Evolutionary conservation across 1,284 basidiomycete species (phyloP), one percentile per base, ranked within the genome.

Genomic region (Veloboletus limbatus): DNA sequence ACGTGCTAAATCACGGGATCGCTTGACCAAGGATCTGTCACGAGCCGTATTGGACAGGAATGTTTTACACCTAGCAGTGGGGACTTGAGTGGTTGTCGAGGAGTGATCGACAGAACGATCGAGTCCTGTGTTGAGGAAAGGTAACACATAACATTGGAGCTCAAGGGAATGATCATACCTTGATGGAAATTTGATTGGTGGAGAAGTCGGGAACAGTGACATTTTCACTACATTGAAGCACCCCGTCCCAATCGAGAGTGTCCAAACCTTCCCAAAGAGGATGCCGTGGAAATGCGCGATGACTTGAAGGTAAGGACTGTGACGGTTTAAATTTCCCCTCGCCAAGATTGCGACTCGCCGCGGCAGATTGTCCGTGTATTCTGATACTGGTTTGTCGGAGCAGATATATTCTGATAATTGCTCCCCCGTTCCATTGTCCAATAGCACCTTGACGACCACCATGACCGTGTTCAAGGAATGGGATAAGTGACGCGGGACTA

Each of bases 221-320:
- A n/a, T 59, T 49, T 28, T 58, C 48, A 20, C 25, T 24, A 20
- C 56, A 68, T 36, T 26, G 42, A 25, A 63, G 17, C 10, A 52
- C 44, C 18, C 64, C 66, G n/a, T 62, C 54, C 60, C 66, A 67
- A 30, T 67, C 62, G 16, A 68, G 60, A 27, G 51, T 43, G 22
- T 60, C 52, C 28, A 58, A 36, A 22, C 48, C 48, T 8, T 59
- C 49, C 8, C 36, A 36, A 8, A 57, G 49, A 20, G 53, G 48
- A 38, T 45, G 43, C 3, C 33, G 45, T 8, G 43, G 26, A 17
- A 41, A 47, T 11, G 47, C 27, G 8, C 20, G 37, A 38, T 39
- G 42, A 14, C 18, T 45, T 10, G 47, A 33, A 22, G 43, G 18
- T n/a, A 45, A 38, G 18, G 43, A 24, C 2, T 45, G 33, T 6